Conservation (phyloP, 2,329 filamentous ascomycete species). For the Chaetomium sp. region DNA sequence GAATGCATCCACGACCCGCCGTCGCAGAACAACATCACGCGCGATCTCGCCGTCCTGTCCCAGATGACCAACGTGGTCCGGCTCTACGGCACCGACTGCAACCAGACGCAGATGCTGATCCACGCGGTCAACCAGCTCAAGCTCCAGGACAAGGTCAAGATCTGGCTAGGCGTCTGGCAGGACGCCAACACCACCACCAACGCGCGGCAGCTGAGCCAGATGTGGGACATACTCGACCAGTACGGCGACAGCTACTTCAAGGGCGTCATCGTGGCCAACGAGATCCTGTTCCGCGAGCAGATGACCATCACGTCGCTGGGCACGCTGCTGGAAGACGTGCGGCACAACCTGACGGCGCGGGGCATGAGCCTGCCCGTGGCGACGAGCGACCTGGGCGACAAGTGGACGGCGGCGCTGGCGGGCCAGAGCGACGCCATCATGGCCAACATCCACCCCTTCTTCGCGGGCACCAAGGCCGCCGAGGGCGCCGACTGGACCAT, state of each 20-base stretch:
- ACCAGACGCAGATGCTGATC: slow-evolving; percentile 92
- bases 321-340: slow-evolving; percentile 66
- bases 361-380: slow-evolving; percentile 74
- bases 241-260: slow-evolving; percentile 72
- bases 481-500: slow-evolving; percentile 79
- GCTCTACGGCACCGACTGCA: slow-evolving; percentile 94
- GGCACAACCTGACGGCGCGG: slow-evolving; percentile 68
- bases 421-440: slow-evolving; percentile 81
- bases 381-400: slow-evolving; percentile 85
- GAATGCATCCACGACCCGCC: slow-evolving; percentile 75
- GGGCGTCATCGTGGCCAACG: slow-evolving; percentile 80
- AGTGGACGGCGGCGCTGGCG: slow-evolving; percentile 75
- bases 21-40: slow-evolving; percentile 91
- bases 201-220: slow-evolving; percentile 74
- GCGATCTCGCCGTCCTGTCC: slow-evolving; percentile 85
- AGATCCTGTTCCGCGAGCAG: slow-evolving; percentile 75
- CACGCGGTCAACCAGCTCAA: slow-evolving; percentile 76
- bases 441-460: slow-evolving; percentile 97
- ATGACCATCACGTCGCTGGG: slow-evolving; percentile 67
- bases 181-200: slow-evolving; percentile 84
- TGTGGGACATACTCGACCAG: slow-evolving; percentile 78
- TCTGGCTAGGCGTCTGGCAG: slow-evolving; percentile 96
- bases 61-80: slow-evolving; percentile 87
- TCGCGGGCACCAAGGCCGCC: slow-evolving; percentile 72
- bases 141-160: slow-evolving; percentile 72